Evolutionary conservation across 2,329 filamentous ascomycete species (phyloP).

Genomic region (Trichoderma brevicompactum): DNA sequence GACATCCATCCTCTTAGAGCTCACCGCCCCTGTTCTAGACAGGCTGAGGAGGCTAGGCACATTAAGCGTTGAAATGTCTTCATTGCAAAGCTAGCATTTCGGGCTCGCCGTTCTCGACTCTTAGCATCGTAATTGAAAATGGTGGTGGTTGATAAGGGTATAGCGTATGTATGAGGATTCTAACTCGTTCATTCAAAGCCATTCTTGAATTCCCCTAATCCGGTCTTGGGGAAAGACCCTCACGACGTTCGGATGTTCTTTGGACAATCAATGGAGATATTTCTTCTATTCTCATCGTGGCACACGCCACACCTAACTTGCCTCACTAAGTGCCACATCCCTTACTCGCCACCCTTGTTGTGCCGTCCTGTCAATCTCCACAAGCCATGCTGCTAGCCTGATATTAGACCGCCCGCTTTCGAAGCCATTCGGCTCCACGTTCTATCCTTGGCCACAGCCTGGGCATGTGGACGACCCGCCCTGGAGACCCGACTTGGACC

Average conservation of each 20-base stretch:
- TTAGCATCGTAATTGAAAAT: constrained; percentile 3
- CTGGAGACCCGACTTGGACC: constrained; percentile 7
- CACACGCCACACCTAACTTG: constrained; percentile 4
- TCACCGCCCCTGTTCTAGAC: not conserved
- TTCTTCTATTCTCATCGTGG: not conserved
- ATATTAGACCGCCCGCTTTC: constrained; percentile 6
- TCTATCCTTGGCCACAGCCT: constrained; percentile 12
- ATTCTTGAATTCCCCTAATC: too few relatives aligned
- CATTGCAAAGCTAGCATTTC: not conserved
- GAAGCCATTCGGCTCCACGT: constrained; percentile 18
- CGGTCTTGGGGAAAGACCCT: not conserved
- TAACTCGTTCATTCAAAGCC: not conserved
- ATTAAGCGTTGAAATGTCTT: not conserved
- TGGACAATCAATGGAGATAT: not conserved
- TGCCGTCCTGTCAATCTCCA: constrained; percentile 14
- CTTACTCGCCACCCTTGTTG: constrained; percentile 7
- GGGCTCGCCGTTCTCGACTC: not conserved
- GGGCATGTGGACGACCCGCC: constrained; percentile 19
- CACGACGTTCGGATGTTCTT: not conserved
- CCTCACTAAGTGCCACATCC: not conserved
- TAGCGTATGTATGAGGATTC: not conserved
- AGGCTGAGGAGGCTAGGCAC: not conserved
- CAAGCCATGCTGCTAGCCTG: constrained; percentile 17
- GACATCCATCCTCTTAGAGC: not conserved
- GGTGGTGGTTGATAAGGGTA: not conserved